Evolutionary conservation across 2,329 filamentous ascomycete genomes (phyloP), one percentile per base, ranked within the genome.

Genomic region (Penicillium sp.): DNA sequence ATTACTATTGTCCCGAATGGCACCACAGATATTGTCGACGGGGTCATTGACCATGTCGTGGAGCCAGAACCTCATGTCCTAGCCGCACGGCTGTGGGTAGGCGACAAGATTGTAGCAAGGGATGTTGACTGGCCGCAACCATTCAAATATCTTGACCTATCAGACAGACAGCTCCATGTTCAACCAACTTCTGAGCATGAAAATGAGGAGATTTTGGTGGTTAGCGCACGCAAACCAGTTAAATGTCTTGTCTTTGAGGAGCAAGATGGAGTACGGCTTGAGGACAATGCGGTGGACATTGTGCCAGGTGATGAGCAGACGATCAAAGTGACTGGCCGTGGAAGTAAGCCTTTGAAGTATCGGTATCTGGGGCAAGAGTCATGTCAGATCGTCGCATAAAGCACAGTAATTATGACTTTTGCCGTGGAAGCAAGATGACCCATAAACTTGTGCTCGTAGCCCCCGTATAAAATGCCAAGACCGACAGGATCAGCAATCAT

Each of bases 211-310:
- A 75, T 83, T 34, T 39, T 62, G n/a, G 61, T 70, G 29, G 73
- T 84, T 59, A 78, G 65, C 58, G 76, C 79, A 5, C 63, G 72
- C 44, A 80, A 78, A 67, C 82, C 83, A 2, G 82, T 82, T 2
- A 85, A 85, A 59, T 82, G 82, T 11, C 68, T 85, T n/a, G 82
- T 84, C 4, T 83, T 84, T 58, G 82, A 84, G 65, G 83, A 84
- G 62, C 68, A 80, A 48, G 77, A 81, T 49, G 81, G 80, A 10
- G 76, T 84, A 40, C 72, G 77, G 11, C 68, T 83, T 18, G 75
- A 79, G 48, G 82, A 85, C 64, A 84, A 80, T 62, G 82, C 80
- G 8, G 75, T 85, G 49, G 83, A 85, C 62, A 67, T 84, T 54
- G 78, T 83, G 5, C 83, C 83, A n/a, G 81, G 81, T 6, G 82